Evolutionary conservation across 495 filamentous ascomycete genomes (phyloP), one percentile per base, ranked within the genome.

Genomic region (Hypoxylon lenormandii): DNA sequence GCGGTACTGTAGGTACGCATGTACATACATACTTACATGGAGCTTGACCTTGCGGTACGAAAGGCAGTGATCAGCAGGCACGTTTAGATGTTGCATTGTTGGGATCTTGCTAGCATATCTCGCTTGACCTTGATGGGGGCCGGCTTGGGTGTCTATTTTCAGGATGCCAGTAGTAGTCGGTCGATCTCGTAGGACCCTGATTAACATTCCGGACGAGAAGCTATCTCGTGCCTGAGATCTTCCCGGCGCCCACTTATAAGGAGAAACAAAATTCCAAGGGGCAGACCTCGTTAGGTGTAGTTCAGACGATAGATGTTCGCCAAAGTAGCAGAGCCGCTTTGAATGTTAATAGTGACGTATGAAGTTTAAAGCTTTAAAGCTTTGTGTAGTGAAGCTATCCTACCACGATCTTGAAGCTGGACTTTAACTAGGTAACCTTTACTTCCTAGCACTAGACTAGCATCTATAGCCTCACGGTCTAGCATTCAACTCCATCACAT

Each of bases 81-180:
- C 68, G 56, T 66, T 60, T 66, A 8, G 37, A 71, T 63, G 68
- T 71, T 71, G 68, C 68, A 71, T 71, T 66, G 47, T 38, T 57
- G 42, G 51, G 58, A 63, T 71, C 58, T 66, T 66, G 47, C 51
- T 71, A 71, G 58, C 68, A 71, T 71, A 62, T 71, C 58, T 71
- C 58, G 40, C 68, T 66, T 71, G 51, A 46, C 53, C 19, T 43
- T 23, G 55, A 46, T 30, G 46, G 52, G 19, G 38, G 33, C 53
- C 47, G 52, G 52, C 51, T 63, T 63, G 40, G 37, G 38, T 48
- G 19, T 64, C 67, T 70, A 65, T 70, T 56, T 33, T 54, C 38
- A 46, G 38, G 61, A 60, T 70, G 40, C 55, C 61, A 70, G 49
- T 50, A 50, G 56, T 48, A 61, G n/a, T n/a, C n/a, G 52, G 58